A percentile compares a stretch with the other conserved stretches of the same genome.
phyloP scores from a whole-genome alignment of 441 rosid genomes.

The Pelargonium australe region DNA sequence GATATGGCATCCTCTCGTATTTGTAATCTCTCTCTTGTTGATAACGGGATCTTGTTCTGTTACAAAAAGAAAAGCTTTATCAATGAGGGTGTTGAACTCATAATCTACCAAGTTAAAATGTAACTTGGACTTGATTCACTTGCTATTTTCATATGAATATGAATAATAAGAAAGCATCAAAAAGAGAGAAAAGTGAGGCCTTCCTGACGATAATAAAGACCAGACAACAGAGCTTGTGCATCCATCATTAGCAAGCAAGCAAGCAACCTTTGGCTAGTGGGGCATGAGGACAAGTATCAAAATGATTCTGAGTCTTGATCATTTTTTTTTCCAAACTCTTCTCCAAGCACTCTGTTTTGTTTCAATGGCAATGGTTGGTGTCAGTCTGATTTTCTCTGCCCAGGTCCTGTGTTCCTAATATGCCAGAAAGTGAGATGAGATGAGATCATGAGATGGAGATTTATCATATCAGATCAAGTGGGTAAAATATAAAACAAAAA shows the following conservation, averaged over 20 bases:
- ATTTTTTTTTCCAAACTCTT: neutral
- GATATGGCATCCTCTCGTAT: neutral
- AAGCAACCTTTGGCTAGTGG: neutral
- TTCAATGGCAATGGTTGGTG: conserved; percentile 16
- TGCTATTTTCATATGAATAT: no score
- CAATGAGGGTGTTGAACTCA: no score
- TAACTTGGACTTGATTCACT: no score
- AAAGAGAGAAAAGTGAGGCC: neutral
- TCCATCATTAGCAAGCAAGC: neutral
- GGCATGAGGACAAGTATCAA: neutral
- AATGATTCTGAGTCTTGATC: neutral
- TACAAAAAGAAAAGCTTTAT: no score
- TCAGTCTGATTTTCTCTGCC: conserved; percentile 41
- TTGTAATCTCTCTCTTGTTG: neutral
- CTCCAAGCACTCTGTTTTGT: conserved; percentile 2
- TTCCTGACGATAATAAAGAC: no score
- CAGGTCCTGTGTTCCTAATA: conserved; percentile 29
- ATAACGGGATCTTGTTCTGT: neutral
- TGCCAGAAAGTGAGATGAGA: neutral
- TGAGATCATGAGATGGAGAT: neutral
- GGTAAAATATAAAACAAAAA: neutral
- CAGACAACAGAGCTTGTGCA: neutral
- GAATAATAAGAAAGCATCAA: neutral
- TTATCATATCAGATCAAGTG: conserved; percentile 5
- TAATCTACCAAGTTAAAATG: no score